Conservation (phyloP, 108 stramenopile species). For the Fistulifera solaris region DNA sequence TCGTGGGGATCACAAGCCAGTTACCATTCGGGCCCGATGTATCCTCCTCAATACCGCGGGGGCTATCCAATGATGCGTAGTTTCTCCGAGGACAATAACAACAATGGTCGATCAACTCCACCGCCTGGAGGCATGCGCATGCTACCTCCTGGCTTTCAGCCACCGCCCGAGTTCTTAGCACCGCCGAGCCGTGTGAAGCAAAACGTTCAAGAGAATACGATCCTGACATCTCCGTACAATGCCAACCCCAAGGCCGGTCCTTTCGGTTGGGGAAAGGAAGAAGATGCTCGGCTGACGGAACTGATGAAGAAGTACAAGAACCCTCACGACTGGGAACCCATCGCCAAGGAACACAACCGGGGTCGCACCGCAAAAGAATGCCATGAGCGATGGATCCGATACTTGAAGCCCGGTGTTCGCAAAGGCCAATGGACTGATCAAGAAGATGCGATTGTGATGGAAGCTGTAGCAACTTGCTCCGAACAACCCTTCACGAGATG, state of each 20-base stretch:
- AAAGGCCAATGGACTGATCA: conserved; percentile 78
- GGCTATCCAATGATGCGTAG: conserved; percentile 26
- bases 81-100: conserved; percentile 36
- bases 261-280: conserved; percentile 63
- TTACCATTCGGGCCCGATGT: conserved; percentile 1
- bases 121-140: conserved; percentile 16
- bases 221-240: conserved; percentile 2
- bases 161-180: conserved; percentile 39
- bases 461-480: conserved; percentile 56
- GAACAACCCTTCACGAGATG: conserved; percentile 83
- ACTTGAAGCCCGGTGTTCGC: conserved; percentile 71
- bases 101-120: conserved; percentile 25
- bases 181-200: conserved; percentile 21
- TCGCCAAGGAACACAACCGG: conserved; percentile 60
- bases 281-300: conserved; percentile 61
- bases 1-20: conserved; percentile 14
- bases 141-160: conserved; percentile 12
- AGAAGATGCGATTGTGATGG: conserved; percentile 76
- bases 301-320: conserved; percentile 83
- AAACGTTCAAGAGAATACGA: conserved; percentile 29
- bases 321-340: conserved; percentile 79
- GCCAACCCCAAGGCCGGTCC: conserved; percentile 15
- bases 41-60: not conserved
- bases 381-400: conserved; percentile 77
- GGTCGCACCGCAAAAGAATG: conserved; percentile 66